phyloP scores from a whole-genome alignment of 75 land plant genomes.

The Cupressus sempervirens region DNA sequence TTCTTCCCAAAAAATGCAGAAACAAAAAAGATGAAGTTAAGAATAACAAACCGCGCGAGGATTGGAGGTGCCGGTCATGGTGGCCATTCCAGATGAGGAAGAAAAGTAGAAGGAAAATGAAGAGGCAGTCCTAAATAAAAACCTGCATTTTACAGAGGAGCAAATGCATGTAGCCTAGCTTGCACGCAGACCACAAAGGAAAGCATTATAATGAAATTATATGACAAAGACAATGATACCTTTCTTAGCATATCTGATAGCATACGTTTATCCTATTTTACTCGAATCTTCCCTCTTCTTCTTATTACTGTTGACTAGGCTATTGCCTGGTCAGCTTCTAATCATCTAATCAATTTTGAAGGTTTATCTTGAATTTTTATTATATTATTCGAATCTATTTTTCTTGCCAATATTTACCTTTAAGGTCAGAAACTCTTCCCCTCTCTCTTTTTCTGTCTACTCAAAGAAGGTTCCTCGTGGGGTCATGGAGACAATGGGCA shows the following conservation, averaged over 20 bases:
- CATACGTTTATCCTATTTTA: neutral
- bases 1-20: neutral
- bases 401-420: neutral
- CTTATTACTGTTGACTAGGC: neutral
- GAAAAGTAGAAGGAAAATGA: neutral
- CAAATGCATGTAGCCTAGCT: neutral
- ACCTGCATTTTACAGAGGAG: neutral
- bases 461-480: neutral
- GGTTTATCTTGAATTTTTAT: neutral
- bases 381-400: too few relatives aligned
- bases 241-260: neutral
- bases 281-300: neutral
- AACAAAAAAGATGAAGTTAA: neutral
- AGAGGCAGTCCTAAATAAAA: neutral
- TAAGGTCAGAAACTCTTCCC: neutral
- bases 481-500: neutral
- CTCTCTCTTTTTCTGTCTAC: neutral
- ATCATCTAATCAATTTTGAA: neutral
- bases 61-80: conserved; percentile 3
- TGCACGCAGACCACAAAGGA: neutral
- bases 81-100: neutral
- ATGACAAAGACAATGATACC: neutral
- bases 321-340: neutral
- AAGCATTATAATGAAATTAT: neutral
- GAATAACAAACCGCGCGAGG: neutral